Conservation (phyloP, 225 moss, liverwort and hornwort genomes). For the Anthoceros angustus region DNA sequence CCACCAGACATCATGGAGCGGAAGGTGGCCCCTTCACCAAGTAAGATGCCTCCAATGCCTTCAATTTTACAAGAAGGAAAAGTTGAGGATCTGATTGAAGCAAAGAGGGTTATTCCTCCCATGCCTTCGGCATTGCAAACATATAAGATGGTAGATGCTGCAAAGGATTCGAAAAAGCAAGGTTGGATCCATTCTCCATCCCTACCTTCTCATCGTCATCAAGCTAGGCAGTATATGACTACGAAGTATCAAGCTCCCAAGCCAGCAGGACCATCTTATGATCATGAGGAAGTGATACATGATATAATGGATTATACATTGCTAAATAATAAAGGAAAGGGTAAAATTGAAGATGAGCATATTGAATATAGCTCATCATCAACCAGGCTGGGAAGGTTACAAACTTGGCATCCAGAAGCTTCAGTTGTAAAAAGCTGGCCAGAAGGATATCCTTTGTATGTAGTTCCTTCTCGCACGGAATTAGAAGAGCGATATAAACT, state of each 20-base stretch:
- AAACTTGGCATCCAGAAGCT: slow-evolving; percentile 52
- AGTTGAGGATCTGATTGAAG: too few species aligned
- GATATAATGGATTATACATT: background rate
- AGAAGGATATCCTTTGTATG: background rate
- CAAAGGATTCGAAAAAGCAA: background rate
- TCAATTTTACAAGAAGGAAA: too few species aligned
- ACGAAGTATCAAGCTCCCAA: background rate
- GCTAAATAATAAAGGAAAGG: background rate
- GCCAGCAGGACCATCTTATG: background rate
- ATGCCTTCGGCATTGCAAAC: background rate
- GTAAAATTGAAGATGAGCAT: background rate
- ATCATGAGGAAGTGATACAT: background rate
- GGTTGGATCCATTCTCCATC: background rate
- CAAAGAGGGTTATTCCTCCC: background rate
- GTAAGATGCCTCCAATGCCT: too few species aligned
- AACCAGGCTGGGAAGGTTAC: slow-evolving; percentile 42
- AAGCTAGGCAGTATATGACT: background rate
- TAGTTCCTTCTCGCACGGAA: slow-evolving; percentile 19
- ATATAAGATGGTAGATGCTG: background rate
- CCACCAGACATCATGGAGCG: too few species aligned
- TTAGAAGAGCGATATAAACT: slow-evolving; percentile 31
- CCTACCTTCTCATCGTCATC: background rate
- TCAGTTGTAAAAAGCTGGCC: slow-evolving; percentile 24
- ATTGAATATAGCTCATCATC: background rate
- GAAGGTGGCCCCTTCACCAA: too few species aligned